Conservation (phyloP, 2,329 filamentous ascomycete genomes). For the Setomelanomma holmii region DNA sequence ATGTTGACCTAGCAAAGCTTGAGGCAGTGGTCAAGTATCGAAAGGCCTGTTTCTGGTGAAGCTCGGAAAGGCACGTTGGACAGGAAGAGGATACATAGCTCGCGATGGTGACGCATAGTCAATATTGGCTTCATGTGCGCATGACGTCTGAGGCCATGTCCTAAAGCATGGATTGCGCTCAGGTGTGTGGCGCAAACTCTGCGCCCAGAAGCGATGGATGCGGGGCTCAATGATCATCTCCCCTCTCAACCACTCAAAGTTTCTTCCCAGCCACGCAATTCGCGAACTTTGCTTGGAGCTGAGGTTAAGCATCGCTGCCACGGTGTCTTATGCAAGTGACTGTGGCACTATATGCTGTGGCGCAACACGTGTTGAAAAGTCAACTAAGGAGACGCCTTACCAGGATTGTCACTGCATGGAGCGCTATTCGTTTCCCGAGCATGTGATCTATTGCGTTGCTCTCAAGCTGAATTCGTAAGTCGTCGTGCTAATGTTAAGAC, state of each 20-base stretch:
- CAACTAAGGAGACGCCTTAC: constrained; percentile 2
- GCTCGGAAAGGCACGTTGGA: neutral
- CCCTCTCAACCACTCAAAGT: constrained; percentile 10
- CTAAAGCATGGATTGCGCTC: constrained; percentile 19
- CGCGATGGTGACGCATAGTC: constrained; percentile 5
- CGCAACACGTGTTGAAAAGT: constrained; percentile 12
- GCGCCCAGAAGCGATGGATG: constrained; percentile 24
- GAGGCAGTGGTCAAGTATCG: too few relatives aligned
- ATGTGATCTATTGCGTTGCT: neutral
- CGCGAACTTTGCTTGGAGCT: constrained; percentile 10
- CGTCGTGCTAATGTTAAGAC: too few relatives aligned
- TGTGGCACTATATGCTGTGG: constrained; percentile 9
- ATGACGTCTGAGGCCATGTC: constrained; percentile 38
- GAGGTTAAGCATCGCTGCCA: constrained; percentile 17
- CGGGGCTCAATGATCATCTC: constrained; percentile 29
- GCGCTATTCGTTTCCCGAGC: neutral
- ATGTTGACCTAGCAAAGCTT: neutral
- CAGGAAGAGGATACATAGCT: neutral
- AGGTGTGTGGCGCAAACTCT: constrained; percentile 34
- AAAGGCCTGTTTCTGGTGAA: too few relatives aligned
- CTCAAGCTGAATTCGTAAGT: too few relatives aligned
- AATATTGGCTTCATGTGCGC: constrained; percentile 26
- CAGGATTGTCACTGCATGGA: neutral
- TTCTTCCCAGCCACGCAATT: constrained; percentile 21
- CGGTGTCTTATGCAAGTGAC: constrained; percentile 6